Conservation (phyloP, 805 yeast genomes). For the Komagataella ulmi region DNA sequence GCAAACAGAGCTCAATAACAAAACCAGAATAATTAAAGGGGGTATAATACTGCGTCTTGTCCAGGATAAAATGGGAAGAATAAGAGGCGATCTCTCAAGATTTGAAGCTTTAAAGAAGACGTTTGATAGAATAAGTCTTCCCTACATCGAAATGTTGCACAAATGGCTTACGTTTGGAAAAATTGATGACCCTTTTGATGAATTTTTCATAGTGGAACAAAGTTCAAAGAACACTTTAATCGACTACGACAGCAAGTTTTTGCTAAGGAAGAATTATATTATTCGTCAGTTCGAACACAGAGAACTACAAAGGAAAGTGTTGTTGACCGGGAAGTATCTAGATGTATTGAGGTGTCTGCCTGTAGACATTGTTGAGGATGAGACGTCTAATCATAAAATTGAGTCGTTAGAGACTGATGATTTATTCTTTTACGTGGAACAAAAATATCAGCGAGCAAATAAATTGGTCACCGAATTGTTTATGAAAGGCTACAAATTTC, state of each 20-base stretch:
- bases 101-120: constrained; percentile 36
- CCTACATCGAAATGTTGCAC: constrained; percentile 57
- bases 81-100: constrained; percentile 54
- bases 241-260: constrained; percentile 68
- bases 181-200: constrained; percentile 68
- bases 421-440: constrained; percentile 40
- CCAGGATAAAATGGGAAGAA: constrained; percentile 38
- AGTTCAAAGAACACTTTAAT: constrained; percentile 7
- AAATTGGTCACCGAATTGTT: constrained; percentile 40
- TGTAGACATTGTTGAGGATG: constrained; percentile 14
- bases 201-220: constrained; percentile 54
- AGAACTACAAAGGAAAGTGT: constrained; percentile 46
- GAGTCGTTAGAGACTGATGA: constrained; percentile 12
- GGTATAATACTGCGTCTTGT: constrained; percentile 57
- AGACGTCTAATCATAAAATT: constrained; percentile 17
- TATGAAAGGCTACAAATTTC: constrained; percentile 45
- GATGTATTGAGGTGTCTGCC: constrained; percentile 61
- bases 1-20: constrained; percentile 33
- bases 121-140: constrained; percentile 43
- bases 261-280: constrained; percentile 62
- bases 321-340: constrained; percentile 75
- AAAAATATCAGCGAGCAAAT: constrained; percentile 60
- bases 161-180: constrained; percentile 71
- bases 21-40: constrained; percentile 54
- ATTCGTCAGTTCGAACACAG: constrained; percentile 46